A percentile compares a stretch with the other conserved stretches of the same genome.
Evolutionary conservation across 306 rosid species (phyloP).

Genomic region (Cucumis cinereus): DNA sequence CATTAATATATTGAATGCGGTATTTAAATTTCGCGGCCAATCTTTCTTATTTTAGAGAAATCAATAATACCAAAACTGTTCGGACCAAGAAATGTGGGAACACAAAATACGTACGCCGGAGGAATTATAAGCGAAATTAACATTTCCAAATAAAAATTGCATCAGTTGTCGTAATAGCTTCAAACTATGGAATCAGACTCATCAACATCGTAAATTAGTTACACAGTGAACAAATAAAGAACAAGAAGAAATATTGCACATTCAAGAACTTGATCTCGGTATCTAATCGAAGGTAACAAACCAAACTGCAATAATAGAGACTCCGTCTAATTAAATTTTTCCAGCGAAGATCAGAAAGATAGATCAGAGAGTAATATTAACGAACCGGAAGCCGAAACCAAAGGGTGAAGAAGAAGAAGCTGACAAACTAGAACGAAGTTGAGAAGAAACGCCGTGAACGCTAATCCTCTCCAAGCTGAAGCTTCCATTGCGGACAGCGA

Average conservation of each 20-base stretch:
- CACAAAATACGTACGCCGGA: background rate
- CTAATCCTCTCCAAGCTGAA: conserved; percentile 52
- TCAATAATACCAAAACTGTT: background rate
- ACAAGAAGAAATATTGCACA: background rate
- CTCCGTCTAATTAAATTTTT: background rate
- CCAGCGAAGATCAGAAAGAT: background rate
- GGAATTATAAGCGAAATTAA: background rate
- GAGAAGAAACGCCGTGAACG: conserved; percentile 43
- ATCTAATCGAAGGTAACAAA: background rate
- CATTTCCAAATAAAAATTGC: background rate
- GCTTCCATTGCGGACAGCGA: conserved; percentile 34
- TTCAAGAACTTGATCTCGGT: background rate
- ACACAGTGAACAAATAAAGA: background rate
- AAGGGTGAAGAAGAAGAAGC: conserved; percentile 76
- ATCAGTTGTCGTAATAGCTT: background rate
- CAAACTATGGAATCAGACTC: background rate
- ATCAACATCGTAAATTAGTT: background rate
- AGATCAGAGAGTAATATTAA: conserved; percentile 16
- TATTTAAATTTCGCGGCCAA: background rate
- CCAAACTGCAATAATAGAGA: background rate
- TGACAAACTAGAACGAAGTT: conserved; percentile 68
- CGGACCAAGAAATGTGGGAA: background rate
- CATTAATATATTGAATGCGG: background rate
- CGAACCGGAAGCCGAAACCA: conserved; percentile 77
- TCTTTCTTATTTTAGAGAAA: background rate